Conservation (phyloP, 805 yeast genomes). For the Metschnikowia sp. region DNA sequence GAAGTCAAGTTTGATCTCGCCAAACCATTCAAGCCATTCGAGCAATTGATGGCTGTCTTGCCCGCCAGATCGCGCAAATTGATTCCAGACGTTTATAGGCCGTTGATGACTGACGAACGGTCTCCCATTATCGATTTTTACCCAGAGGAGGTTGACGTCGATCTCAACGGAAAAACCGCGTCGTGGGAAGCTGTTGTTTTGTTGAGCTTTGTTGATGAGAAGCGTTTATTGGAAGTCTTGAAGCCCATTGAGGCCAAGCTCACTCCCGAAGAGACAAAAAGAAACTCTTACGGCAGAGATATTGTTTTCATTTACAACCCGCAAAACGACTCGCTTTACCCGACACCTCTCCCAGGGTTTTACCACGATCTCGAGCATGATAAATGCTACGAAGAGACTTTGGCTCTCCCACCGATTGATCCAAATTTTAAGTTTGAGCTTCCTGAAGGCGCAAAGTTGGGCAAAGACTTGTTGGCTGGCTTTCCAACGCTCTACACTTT, state of each 20-base stretch:
- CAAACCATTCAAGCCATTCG: conserved; percentile 84
- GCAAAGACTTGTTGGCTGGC: conserved; percentile 76
- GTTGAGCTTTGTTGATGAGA: conserved; percentile 85
- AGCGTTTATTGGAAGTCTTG: conserved; percentile 70
- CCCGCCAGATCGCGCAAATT: conserved; percentile 86
- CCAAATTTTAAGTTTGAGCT: conserved; percentile 52
- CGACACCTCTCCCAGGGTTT: conserved; percentile 72
- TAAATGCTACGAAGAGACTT: conserved; percentile 67
- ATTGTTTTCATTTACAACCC: conserved; percentile 72
- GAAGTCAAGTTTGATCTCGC: conserved; percentile 62
- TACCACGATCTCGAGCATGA: conserved; percentile 78
- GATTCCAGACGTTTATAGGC: conserved; percentile 74
- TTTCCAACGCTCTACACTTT: conserved; percentile 81
- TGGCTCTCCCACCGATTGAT: conserved; percentile 47
- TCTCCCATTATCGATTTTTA: conserved; percentile 91
- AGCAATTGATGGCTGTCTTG: conserved; percentile 94
- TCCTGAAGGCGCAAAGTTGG: conserved; percentile 61
- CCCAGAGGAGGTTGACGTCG: conserved; percentile 83
- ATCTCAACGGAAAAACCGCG: conserved; percentile 91
- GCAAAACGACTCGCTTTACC: conserved; percentile 61
- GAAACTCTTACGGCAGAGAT: conserved; percentile 76
- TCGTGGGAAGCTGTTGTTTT: conserved; percentile 98
- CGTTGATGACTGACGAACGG: conserved; percentile 76
- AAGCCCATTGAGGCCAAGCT: conserved; percentile 59
- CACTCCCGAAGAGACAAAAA: conserved; percentile 62